Percentiles rank a stretch among this genome's conserved stretches.
Evolutionary conservation across 1,284 basidiomycete genomes (phyloP).

Genomic region (Sporisorium graminicola): DNA sequence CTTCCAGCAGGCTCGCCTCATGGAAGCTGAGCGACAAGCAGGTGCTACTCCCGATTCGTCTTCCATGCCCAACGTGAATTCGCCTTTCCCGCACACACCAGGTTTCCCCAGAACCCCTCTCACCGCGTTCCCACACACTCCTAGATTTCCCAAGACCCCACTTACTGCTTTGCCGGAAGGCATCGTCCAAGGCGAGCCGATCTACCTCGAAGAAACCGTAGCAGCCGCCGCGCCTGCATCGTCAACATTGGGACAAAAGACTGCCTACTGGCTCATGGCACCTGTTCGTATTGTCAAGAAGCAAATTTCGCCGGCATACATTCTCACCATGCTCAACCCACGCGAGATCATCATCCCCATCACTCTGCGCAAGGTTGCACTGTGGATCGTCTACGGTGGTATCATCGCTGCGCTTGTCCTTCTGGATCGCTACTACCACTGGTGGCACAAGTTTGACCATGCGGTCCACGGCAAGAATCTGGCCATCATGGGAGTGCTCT

Average conservation of each 20-base stretch:
- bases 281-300: constrained; percentile 18
- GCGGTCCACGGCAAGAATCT: constrained; percentile 40
- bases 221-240: not conserved
- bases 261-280: constrained; percentile 10
- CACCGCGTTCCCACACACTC: constrained; percentile 21
- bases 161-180: constrained; percentile 13
- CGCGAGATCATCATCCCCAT: constrained; percentile 38
- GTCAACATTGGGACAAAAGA: constrained; percentile 11
- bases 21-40: constrained; percentile 33
- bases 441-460: constrained; percentile 37
- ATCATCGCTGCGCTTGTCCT: constrained; percentile 30
- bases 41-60: constrained; percentile 1
- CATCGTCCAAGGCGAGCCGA: constrained; percentile 3
- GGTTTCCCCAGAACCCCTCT: not conserved
- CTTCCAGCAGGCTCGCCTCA: constrained; percentile 38
- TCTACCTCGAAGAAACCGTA: not conserved
- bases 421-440: constrained; percentile 41
- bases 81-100: not conserved
- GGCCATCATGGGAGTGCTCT: constrained; percentile 37
- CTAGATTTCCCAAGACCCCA: constrained; percentile 26
- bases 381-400: constrained; percentile 37
- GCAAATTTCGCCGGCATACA: constrained; percentile 31
- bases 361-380: constrained; percentile 25
- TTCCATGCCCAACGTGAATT: constrained; percentile 10
- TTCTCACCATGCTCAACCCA: constrained; percentile 32